Evolutionary conservation across 148 eudicot genomes (phyloP).

Genomic region (Rhododendron williamsianum): DNA sequence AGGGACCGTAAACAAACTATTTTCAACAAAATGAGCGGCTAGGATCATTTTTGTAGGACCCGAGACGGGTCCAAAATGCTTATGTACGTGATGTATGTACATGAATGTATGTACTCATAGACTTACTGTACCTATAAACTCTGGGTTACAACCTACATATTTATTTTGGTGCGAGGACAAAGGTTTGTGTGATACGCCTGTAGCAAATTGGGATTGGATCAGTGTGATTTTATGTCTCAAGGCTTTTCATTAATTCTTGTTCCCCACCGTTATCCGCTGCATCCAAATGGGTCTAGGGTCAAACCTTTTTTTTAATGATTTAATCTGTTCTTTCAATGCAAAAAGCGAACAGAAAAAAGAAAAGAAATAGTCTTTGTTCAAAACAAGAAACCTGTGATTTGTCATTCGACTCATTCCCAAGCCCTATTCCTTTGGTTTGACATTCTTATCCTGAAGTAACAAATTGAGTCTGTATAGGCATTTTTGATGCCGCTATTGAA

Average conservation of each 20-base stretch:
- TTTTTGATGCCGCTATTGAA: not conserved
- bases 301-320: not conserved
- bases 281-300: not conserved
- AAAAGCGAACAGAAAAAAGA: too few relatives aligned
- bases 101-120: too few relatives aligned
- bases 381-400: not conserved
- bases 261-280: not conserved
- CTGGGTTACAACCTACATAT: not conserved
- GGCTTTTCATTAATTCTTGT: not conserved
- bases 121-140: not conserved
- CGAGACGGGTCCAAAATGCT: too few relatives aligned
- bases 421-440: not conserved
- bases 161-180: not conserved
- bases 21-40: too few relatives aligned
- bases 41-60: too few relatives aligned
- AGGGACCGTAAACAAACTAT: too few relatives aligned
- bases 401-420: not conserved
- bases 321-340: not conserved
- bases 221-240: not conserved
- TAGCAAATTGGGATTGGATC: not conserved
- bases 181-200: not conserved
- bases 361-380: not conserved
- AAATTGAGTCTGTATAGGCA: not conserved
- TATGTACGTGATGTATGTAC: too few relatives aligned
- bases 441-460: too few relatives aligned